Base-by-base conservation (phyloP, 2,329 filamentous ascomycete genomes). In the Fusarium coicis region DNA sequence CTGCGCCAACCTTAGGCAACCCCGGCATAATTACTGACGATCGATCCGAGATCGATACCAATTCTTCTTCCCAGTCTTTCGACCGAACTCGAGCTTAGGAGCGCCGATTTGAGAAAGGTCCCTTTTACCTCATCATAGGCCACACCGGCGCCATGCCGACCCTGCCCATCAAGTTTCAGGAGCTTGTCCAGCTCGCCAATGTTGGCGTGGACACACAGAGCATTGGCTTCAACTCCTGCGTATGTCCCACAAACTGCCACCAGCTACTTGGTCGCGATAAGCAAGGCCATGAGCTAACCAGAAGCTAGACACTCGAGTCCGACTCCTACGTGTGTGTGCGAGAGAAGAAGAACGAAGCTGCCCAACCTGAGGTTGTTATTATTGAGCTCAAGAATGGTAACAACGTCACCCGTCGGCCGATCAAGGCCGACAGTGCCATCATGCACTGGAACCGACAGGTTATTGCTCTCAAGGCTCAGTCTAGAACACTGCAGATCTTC, bases 361-460 rank as follows among this genome's bases (percentile, higher is more conserved):
- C 94, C 74, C 92, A 93, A 78, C 93, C 95, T 74, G 95, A 98
- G 85, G 96, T 99, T 75, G 93, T 99, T 84, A 99, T 99, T 83
- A 87, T 99, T 85, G 94, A 99, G 84, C 92, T 99, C 81, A 98
- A 98, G 85, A 97, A 98, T 85, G 92, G 92, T 86, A 98, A 97
- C 90, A 96, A 96, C 87, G 91, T 98, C 83, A 96, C 94, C 78
- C 93, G 93, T 80, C 91, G 96, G 81, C 94, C 96, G 54, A 99
- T 99, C 87, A 98, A 97, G 88, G 96, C 96, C 80, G 96, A 99
- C 86, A 98, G 95, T 90, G 96, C 97, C 79, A 97, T 99, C 82
- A 98, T 99, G 96, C 96, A 99, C 90, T 97, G 94, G 94, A 92
- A 89, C 78, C 93, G 93, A 82, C 94, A 97, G 83, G 94, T 99